phyloP scores from a whole-genome alignment of 1,284 basidiomycete genomes.

The Moniliophthora roreri region DNA sequence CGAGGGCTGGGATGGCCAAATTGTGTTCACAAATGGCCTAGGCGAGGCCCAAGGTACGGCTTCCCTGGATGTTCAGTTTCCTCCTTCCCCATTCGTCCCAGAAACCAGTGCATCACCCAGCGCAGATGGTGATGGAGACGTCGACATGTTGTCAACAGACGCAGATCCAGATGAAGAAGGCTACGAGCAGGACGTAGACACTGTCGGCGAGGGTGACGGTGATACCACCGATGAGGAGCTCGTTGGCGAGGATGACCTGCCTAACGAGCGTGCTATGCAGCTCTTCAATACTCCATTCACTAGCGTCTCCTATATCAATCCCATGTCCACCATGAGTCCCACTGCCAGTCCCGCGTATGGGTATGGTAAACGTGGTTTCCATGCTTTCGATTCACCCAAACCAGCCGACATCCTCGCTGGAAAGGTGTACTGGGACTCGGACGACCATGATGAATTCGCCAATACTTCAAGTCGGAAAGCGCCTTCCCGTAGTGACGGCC shows the following conservation, averaged over 20 bases:
- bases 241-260: constrained; percentile 66
- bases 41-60: constrained; percentile 48
- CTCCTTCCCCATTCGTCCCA: constrained; percentile 34
- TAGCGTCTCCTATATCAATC: constrained; percentile 68
- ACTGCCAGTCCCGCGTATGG: constrained; percentile 42
- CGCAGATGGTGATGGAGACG: constrained; percentile 30
- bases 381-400: constrained; percentile 42
- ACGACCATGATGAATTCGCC: constrained; percentile 44
- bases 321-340: constrained; percentile 69
- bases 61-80: constrained; percentile 26
- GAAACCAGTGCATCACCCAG: constrained; percentile 34
- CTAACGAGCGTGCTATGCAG: constrained; percentile 71
- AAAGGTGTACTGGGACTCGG: constrained; percentile 46
- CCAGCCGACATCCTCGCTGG: constrained; percentile 69
- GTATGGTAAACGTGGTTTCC: constrained; percentile 29
- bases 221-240: constrained; percentile 79
- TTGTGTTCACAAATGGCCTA: constrained; percentile 66
- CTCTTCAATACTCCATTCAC: constrained; percentile 44
- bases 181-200: constrained; percentile 39
- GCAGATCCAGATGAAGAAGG: constrained; percentile 37
- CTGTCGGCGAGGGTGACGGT: constrained; percentile 51
- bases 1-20: constrained; percentile 70
- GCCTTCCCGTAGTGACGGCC: constrained; percentile 33
- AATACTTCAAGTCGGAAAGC: constrained; percentile 27
- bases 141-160: constrained; percentile 41